These are phyloP conservation scores for Leishmania lainsoni DNA, from an alignment of 208 protist genomes.

Conservation along the genomic window DNA sequence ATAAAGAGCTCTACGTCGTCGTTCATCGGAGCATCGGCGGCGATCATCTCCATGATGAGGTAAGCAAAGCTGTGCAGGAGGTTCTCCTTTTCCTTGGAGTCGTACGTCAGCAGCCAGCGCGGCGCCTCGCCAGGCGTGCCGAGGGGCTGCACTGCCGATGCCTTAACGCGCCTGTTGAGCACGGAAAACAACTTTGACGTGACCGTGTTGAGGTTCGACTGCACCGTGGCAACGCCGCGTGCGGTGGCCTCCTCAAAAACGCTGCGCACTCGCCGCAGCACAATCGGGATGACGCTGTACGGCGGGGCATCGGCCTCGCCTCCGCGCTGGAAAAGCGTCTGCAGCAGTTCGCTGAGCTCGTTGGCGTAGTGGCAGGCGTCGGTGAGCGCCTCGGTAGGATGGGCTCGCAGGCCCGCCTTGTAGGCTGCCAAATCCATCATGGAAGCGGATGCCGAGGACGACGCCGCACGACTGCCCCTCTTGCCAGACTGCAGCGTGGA, in stretches of 20 bases:
- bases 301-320: conserved; percentile 29
- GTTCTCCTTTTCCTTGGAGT: conserved; percentile 32
- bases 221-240: conserved; percentile 40
- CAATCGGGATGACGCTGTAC: conserved; percentile 62
- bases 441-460: not conserved
- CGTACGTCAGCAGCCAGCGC: conserved; percentile 24
- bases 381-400: conserved; percentile 35
- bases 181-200: conserved; percentile 60
- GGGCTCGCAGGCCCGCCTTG: conserved; percentile 29
- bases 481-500: conserved; percentile 13
- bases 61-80: conserved; percentile 57
- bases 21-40: conserved; percentile 44
- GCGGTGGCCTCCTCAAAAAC: conserved; percentile 65
- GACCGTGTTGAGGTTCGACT: conserved; percentile 46
- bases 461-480: not conserved
- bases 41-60: conserved; percentile 66
- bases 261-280: conserved; percentile 59
- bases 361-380: conserved; percentile 62
- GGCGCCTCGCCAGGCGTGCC: not conserved
- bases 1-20: conserved; percentile 53
- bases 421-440: conserved; percentile 28
- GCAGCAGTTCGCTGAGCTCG: conserved; percentile 44
- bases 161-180: conserved; percentile 52
- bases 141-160: conserved; percentile 13
- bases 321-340: conserved; percentile 34